Evolutionary conservation across 208 protist species (phyloP), one percentile per base, ranked within the genome.

Genomic region (Herpetomonas samuelpessoai): DNA sequence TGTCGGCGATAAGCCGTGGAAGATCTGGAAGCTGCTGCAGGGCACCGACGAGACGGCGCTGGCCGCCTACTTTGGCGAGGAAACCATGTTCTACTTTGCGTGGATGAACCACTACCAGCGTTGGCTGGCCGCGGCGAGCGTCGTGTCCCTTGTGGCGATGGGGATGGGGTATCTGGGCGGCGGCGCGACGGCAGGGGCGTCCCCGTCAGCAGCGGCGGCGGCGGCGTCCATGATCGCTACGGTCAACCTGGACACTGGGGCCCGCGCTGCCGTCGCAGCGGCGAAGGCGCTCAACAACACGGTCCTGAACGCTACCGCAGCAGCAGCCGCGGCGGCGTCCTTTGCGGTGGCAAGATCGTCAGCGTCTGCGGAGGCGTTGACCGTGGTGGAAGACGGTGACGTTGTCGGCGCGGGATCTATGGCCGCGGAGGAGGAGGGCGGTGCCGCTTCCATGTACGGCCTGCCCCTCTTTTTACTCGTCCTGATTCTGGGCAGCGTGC

Each of bases 61-160:
- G 1, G 29, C 25, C 2, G 51, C 44, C 24, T 92, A 92, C 70
- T 88, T 90, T 54, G 81, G 81, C 19, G 65, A 68, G 21, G 73
- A 85, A 46, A 68, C 73, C 44, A 76, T 71, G 59, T 86, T 92
- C 58, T 90, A 90, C 72, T 92, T 86, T 55, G 74, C 82, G 22
- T 92, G 81, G 77, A 88, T 92, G 81, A 84, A 83, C 57, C 76
- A 75, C 73, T 89, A 87, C 65, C 61, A 76, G 25, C 48, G 62
- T 26, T 88, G 77, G 81, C 62, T 91, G 44, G 47, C 79, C 39
- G 64, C 58, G 9, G 71, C 74, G 1, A 54, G 74, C n/a, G 30
- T 82, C 22, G 21, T 79, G 1, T 59, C 68, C 0, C 27, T 82
- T 1, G 10, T 61, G 0, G 59, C 69, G 0, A 74, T 65, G 3